These are phyloP conservation scores for Hylodesmum podocarpum DNA, from an alignment of 306 rosid genomes.

Conservation along the genomic window DNA sequence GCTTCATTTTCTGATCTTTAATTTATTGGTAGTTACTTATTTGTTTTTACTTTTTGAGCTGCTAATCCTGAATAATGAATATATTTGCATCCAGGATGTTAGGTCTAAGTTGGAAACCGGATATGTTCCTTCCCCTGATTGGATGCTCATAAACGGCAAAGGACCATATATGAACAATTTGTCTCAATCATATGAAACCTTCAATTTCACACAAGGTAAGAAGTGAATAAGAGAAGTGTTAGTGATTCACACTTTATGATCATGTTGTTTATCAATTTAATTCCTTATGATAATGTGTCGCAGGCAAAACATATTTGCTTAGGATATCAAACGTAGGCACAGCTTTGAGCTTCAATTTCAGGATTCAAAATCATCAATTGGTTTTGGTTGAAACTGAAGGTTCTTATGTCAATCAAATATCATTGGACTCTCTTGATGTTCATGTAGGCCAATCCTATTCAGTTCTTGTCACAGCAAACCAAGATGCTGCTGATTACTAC, in stretches of 20 bases:
- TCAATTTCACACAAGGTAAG: constrained; percentile 69
- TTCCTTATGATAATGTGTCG: constrained; percentile 17
- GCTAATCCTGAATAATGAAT: background rate
- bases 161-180: constrained; percentile 41
- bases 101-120: constrained; percentile 34
- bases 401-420: constrained; percentile 61
- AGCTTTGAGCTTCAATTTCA: constrained; percentile 69
- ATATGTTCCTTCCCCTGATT: constrained; percentile 37
- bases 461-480: constrained; percentile 73
- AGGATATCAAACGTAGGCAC: constrained; percentile 90
- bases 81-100: constrained; percentile 35
- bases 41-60: background rate
- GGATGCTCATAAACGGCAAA: constrained; percentile 77
- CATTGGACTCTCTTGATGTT: constrained; percentile 72
- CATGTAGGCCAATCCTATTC: constrained; percentile 92
- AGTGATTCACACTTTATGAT: background rate
- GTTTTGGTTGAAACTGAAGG: constrained; percentile 90
- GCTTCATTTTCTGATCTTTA: background rate
- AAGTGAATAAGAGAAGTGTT: background rate
- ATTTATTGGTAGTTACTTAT: background rate
- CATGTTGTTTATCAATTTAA: background rate
- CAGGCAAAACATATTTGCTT: constrained; percentile 76
- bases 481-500: constrained; percentile 64
- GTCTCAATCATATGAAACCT: constrained; percentile 49
- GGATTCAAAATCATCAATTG: constrained; percentile 71